A percentile compares a stretch with the other conserved stretches of the same genome.
These are phyloP conservation scores for Backusella tarrabulga DNA, from an alignment of 192 early-diverging fungal genomes.

Conservation along the genomic window DNA sequence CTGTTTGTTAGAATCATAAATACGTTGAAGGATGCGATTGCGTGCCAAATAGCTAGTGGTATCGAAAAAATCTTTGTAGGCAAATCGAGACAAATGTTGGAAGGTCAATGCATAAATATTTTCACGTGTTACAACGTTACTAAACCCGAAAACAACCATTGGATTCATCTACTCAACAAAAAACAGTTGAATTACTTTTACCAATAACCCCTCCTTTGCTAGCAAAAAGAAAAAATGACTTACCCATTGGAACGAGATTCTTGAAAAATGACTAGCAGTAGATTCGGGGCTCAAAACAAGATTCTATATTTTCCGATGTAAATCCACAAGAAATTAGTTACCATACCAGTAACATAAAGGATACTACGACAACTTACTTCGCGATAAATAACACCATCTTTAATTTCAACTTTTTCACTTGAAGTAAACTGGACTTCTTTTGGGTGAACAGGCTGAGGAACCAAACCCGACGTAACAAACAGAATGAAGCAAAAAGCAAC, in stretches of 20 bases:
- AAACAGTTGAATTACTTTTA: too few species aligned
- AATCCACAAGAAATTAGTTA: too few species aligned
- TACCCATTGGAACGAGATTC: slow-evolving; percentile 22
- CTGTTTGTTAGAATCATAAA: slow-evolving; percentile 21
- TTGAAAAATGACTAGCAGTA: slow-evolving; percentile 16
- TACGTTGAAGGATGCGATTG: neutral
- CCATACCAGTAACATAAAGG: neutral
- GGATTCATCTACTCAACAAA: slow-evolving; percentile 6
- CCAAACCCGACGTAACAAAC: neutral
- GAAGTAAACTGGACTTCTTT: neutral
- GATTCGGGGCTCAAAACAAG: slow-evolving; percentile 17
- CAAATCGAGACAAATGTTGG: neutral
- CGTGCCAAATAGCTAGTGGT: neutral
- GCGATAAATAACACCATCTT: slow-evolving; percentile 12
- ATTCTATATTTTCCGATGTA: neutral
- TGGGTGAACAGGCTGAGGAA: slow-evolving; percentile 13
- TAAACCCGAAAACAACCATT: slow-evolving; percentile 4
- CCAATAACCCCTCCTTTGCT: neutral
- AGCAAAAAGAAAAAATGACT: neutral
- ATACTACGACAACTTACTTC: slow-evolving; percentile 12
- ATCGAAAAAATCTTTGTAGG: neutral
- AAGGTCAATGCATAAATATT: slow-evolving; percentile 15
- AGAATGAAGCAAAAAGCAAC: neutral
- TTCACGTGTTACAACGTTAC: slow-evolving; percentile 6
- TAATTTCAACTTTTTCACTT: slow-evolving; percentile 4